Conservation (phyloP, 164 flowering plant species). For the Vitis cinerea region DNA sequence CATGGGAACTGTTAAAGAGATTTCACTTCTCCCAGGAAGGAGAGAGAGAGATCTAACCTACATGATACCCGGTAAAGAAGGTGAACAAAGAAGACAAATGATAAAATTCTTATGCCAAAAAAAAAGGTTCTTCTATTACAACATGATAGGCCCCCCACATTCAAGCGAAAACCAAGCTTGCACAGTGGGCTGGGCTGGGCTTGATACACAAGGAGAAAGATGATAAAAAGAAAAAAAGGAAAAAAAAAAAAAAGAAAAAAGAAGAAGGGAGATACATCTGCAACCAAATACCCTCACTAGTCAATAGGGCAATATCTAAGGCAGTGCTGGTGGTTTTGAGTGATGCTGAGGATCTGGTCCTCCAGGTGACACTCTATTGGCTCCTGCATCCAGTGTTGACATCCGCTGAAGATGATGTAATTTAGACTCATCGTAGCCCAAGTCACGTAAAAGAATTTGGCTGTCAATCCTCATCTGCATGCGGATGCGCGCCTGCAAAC, state of each 20-base stretch:
- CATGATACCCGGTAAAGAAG: background rate
- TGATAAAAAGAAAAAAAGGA: too few species aligned
- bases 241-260: background rate
- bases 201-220: too few species aligned
- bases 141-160: too few species aligned
- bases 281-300: background rate
- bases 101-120: background rate
- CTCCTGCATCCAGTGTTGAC: background rate
- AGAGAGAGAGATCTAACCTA: too few species aligned
- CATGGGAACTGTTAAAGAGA: too few species aligned
- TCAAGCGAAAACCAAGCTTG: too few species aligned
- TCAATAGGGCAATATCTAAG: slow-evolving; percentile 1
- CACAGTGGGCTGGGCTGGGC: too few species aligned
- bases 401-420: slow-evolving; percentile 1
- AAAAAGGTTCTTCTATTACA: too few species aligned
- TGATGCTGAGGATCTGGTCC: slow-evolving; percentile 36
- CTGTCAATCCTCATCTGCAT: background rate
- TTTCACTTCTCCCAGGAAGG: too few species aligned
- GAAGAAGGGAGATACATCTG: background rate
- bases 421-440: slow-evolving; percentile 13
- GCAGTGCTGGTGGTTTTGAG: slow-evolving; percentile 5
- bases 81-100: background rate
- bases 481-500: slow-evolving; percentile 1
- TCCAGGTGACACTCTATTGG: slow-evolving; percentile 23
- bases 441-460: slow-evolving; percentile 6